Percentiles rank a stretch among this genome's conserved stretches.
Conservation (phyloP, 129 eudicot species). For the Heracleum sosnowskyi region DNA sequence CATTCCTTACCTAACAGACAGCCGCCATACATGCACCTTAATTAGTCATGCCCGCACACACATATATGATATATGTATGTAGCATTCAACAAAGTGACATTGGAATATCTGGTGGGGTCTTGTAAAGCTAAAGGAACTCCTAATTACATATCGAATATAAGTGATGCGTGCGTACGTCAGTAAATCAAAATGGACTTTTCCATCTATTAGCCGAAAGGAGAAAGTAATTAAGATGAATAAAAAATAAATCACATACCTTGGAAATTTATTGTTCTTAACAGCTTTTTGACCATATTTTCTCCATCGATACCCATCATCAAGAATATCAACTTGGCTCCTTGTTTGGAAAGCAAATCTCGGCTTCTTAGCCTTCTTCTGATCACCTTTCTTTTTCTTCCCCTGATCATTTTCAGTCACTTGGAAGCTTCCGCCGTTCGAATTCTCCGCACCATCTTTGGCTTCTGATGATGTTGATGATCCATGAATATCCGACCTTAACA, state of each 20-base stretch:
- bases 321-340: slow-evolving; percentile 51
- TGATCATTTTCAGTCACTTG: not conserved
- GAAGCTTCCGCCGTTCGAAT: slow-evolving; percentile 7
- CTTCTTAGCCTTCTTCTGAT: slow-evolving; percentile 32
- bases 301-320: slow-evolving; percentile 62
- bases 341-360: slow-evolving; percentile 51
- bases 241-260: slow-evolving; percentile 23
- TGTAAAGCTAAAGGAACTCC: not conserved
- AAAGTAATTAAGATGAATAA: not conserved
- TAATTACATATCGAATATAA: not conserved
- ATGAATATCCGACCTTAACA: not conserved
- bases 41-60: not conserved
- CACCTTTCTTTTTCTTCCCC: slow-evolving; percentile 12
- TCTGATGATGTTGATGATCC: slow-evolving; percentile 1
- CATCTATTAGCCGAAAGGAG: not conserved
- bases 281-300: slow-evolving; percentile 55
- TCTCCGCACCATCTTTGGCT: not conserved
- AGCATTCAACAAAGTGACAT: not conserved
- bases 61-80: not conserved
- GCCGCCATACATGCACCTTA: not conserved
- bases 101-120: not conserved
- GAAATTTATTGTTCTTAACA: slow-evolving; percentile 49
- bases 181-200: not conserved
- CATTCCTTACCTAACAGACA: not conserved
- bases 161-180: too few species aligned